phyloP scores from a whole-genome alignment of 345 rosid genomes.

The Eucalyptus cloeziana region DNA sequence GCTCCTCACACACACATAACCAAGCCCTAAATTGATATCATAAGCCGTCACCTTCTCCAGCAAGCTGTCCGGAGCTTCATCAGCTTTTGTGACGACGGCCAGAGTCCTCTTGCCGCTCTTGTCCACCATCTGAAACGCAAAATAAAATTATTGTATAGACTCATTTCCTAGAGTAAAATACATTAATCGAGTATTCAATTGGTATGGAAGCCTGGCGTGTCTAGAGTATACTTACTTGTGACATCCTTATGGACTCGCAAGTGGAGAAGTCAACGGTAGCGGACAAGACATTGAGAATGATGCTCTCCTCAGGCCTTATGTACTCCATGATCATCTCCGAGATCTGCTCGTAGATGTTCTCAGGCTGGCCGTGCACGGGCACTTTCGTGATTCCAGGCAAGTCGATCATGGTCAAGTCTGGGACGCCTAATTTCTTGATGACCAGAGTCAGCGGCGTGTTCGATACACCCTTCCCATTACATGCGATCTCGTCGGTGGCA shows the following conservation, averaged over 20 bases:
- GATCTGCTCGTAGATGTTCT: slow-evolving; percentile 31
- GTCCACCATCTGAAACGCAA: slow-evolving; percentile 9
- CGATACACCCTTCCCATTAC: slow-evolving; percentile 28
- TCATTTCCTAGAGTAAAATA: not conserved
- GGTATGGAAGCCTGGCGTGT: not conserved
- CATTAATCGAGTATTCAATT: not conserved
- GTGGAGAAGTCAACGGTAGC: slow-evolving; percentile 30
- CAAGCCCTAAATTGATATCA: slow-evolving; percentile 35
- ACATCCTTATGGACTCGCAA: slow-evolving; percentile 47
- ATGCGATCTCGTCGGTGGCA: slow-evolving; percentile 31
- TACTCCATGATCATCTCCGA: slow-evolving; percentile 25
- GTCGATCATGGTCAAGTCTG: slow-evolving; percentile 46
- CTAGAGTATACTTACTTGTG: not conserved
- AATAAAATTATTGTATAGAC: not conserved
- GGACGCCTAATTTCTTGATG: slow-evolving; percentile 28
- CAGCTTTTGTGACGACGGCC: slow-evolving; percentile 39
- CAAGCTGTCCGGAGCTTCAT: slow-evolving; percentile 36
- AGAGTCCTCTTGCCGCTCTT: slow-evolving; percentile 28
- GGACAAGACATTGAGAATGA: slow-evolving; percentile 35
- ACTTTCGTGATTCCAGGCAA: slow-evolving; percentile 45
- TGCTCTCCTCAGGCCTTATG: slow-evolving; percentile 28
- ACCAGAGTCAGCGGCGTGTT: slow-evolving; percentile 22
- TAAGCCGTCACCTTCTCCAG: slow-evolving; percentile 28
- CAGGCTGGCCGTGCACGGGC: slow-evolving; percentile 41
- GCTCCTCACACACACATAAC: slow-evolving; percentile 34